Percentiles rank a stretch among this genome's conserved stretches.
These are phyloP conservation scores for Stereocaulon alpinum DNA, from an alignment of 495 filamentous ascomycete species.

Conservation along the genomic window DNA sequence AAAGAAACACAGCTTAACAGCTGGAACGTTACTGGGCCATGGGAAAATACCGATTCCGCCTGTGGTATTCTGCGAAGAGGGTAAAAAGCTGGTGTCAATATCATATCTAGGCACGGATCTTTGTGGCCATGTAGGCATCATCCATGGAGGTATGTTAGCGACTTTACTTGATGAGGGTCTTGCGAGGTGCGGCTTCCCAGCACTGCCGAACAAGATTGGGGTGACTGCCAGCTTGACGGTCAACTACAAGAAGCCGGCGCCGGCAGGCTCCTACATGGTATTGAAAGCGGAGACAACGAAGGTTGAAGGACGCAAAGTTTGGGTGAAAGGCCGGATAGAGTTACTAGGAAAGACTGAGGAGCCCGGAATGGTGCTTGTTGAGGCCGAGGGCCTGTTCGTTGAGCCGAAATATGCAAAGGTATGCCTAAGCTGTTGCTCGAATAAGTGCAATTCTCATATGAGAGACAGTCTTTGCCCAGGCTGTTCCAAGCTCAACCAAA, in stretches of 20 bases:
- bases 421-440: constrained; percentile 22
- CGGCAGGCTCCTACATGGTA: constrained; percentile 67
- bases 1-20: constrained; percentile 68
- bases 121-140: constrained; percentile 83
- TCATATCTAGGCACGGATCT: constrained; percentile 71
- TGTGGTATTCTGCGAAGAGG: constrained; percentile 60
- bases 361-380: constrained; percentile 56
- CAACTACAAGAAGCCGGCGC: constrained; percentile 73
- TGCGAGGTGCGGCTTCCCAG: constrained; percentile 82
- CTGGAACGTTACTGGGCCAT: constrained; percentile 64
- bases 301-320: constrained; percentile 91
- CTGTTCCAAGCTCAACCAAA: constrained; percentile 3
- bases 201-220: constrained; percentile 77
- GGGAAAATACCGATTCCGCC: constrained; percentile 77
- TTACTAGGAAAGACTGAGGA: constrained; percentile 55
- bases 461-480: not conserved
- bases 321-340: constrained; percentile 89
- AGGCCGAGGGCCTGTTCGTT: constrained; percentile 79
- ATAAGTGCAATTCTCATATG: not conserved
- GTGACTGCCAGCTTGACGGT: constrained; percentile 88
- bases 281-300: constrained; percentile 72
- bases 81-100: constrained; percentile 63
- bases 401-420: constrained; percentile 78
- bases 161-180: constrained; percentile 89
- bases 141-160: constrained; percentile 86